These are phyloP conservation scores for Pisolithus sp. DNA, from an alignment of 768 basidiomycete genomes.

Conservation along the genomic window DNA sequence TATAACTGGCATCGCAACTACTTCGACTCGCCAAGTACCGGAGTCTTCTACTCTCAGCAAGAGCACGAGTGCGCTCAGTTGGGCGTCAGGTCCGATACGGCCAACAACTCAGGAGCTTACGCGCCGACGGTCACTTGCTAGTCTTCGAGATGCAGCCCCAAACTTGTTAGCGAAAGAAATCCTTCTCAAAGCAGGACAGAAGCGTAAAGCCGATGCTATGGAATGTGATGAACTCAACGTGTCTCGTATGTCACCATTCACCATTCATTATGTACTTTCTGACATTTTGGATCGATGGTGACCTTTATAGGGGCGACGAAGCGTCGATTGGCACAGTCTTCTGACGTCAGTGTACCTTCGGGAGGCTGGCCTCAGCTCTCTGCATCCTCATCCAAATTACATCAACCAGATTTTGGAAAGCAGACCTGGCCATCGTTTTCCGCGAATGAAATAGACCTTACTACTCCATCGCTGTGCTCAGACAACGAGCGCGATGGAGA, in stretches of 20 bases:
- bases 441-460: conserved; percentile 33
- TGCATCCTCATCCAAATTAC: conserved; percentile 17
- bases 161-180: conserved; percentile 12
- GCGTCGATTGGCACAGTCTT: conserved; percentile 31
- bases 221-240: conserved; percentile 20
- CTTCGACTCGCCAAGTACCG: neutral
- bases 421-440: conserved; percentile 29
- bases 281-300: conserved; percentile 1
- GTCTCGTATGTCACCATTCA: conserved; percentile 26
- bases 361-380: neutral
- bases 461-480: conserved; percentile 69
- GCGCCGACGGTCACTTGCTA: conserved; percentile 22
- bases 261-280: neutral
- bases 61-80: conserved; percentile 17
- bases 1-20: conserved; percentile 9
- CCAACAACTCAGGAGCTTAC: conserved; percentile 14
- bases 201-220: conserved; percentile 27
- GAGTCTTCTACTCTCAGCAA: conserved; percentile 26
- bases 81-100: conserved; percentile 4
- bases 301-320: conserved; percentile 27
- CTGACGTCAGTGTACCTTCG: conserved; percentile 13
- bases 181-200: conserved; percentile 15
- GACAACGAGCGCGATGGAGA: conserved; percentile 55
- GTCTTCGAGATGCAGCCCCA: conserved; percentile 20
- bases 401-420: conserved; percentile 14